These are phyloP conservation scores for Micractinium conductrix DNA, from an alignment of 139 green algal species.

Conservation along the genomic window DNA sequence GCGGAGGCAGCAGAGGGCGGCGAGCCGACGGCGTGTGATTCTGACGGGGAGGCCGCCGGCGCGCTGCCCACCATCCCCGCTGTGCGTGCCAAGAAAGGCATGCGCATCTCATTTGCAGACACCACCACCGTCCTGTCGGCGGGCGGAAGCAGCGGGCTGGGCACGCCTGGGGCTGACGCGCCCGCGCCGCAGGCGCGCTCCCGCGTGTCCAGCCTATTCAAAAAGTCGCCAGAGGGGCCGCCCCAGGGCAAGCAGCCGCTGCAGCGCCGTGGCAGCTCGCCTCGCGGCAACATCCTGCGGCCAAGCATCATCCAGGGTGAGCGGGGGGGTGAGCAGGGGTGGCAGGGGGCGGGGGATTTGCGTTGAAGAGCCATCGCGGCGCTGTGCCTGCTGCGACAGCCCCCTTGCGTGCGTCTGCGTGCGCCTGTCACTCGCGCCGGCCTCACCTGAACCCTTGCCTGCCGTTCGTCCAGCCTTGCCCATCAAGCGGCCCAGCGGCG, in stretches of 20 bases:
- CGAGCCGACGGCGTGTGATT: background rate
- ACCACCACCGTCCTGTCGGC: background rate
- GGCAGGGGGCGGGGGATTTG: background rate
- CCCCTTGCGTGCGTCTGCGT: too few relatives aligned
- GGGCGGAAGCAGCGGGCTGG: too few relatives aligned
- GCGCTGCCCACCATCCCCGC: constrained; percentile 11
- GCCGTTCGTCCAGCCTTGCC: background rate
- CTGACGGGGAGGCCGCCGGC: too few relatives aligned
- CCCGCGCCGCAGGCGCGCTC: too few relatives aligned
- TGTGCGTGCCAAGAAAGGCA: background rate
- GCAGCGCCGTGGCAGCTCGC: background rate
- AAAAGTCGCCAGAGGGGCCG: too few relatives aligned
- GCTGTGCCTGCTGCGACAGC: too few relatives aligned
- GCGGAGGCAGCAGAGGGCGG: background rate
- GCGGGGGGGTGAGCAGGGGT: background rate
- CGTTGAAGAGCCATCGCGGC: background rate
- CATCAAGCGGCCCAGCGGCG: background rate
- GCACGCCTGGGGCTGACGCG: too few relatives aligned
- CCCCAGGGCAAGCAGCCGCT: background rate
- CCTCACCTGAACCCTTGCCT: too few relatives aligned
- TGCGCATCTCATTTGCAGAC: constrained; percentile 28
- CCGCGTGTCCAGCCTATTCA: background rate
- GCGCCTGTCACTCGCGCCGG: too few relatives aligned
- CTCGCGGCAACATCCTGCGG: too few relatives aligned
- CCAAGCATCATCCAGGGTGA: background rate